Evolutionary conservation across 805 yeast species (phyloP).

Genomic region (Sungouiella thailandica): DNA sequence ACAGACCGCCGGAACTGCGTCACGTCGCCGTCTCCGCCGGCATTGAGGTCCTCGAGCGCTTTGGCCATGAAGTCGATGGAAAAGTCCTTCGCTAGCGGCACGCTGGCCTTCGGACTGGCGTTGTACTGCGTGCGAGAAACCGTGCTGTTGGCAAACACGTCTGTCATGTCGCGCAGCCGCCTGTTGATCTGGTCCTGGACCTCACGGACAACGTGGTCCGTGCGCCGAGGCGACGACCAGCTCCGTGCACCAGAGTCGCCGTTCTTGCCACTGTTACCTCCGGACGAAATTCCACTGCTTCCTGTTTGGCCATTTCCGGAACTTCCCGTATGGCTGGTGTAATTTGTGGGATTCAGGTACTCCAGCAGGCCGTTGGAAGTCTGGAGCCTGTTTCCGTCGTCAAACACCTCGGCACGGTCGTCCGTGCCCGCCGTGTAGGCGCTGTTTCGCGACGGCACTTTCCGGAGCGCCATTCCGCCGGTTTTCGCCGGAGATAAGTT

Average conservation of each 20-base stretch:
- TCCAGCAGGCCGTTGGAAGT: no score
- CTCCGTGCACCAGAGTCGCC: no score
- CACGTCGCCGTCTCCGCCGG: slow-evolving; percentile 42
- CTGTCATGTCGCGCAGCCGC: slow-evolving; percentile 15
- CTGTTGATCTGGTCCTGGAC: slow-evolving; percentile 37
- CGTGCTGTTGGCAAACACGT: slow-evolving; percentile 19
- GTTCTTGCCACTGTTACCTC: no score
- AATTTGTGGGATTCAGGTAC: slow-evolving; percentile 37
- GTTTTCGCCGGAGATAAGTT: background rate
- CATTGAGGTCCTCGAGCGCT: slow-evolving; percentile 40
- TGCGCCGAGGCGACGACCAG: slow-evolving; percentile 42
- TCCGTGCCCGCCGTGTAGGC: slow-evolving; percentile 9
- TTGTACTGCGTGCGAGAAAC: no score
- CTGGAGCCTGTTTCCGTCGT: no score
- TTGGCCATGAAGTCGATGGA: slow-evolving; percentile 43
- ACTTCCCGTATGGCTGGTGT: no score
- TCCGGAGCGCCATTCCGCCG: slow-evolving; percentile 3
- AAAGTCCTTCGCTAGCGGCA: slow-evolving; percentile 39
- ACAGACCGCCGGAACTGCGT: slow-evolving; percentile 36
- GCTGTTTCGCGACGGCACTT: slow-evolving; percentile 16
- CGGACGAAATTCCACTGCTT: no score
- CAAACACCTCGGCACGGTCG: slow-evolving; percentile 14
- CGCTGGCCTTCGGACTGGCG: slow-evolving; percentile 10
- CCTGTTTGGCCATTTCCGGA: no score
- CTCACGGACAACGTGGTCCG: slow-evolving; percentile 24